phyloP scores from a whole-genome alignment of 768 basidiomycete genomes.

The Leccinum pellstonianum region DNA sequence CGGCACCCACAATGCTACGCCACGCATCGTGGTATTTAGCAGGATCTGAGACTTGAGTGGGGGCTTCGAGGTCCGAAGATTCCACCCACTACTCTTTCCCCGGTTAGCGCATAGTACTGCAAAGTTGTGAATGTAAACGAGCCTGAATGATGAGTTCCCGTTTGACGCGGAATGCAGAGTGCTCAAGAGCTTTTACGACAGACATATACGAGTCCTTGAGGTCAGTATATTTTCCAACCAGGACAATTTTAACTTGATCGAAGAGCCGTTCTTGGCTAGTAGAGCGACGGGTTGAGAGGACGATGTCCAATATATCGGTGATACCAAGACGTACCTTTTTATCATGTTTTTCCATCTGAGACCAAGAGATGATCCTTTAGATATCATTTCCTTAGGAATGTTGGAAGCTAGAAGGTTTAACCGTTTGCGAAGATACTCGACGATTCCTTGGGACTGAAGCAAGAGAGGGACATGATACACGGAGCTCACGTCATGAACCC shows the following conservation, averaged over 20 bases:
- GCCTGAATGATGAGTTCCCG: conserved; percentile 82
- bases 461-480: conserved; percentile 97
- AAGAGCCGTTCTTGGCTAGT: conserved; percentile 89
- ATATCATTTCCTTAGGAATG: conserved; percentile 54
- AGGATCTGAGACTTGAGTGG: conserved; percentile 75
- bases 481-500: conserved; percentile 93
- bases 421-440: conserved; percentile 77
- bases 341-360: conserved; percentile 83
- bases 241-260: conserved; percentile 83
- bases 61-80: conserved; percentile 85
- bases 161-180: conserved; percentile 91
- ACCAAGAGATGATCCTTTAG: conserved; percentile 64
- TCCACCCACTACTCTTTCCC: conserved; percentile 79
- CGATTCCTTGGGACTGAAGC: conserved; percentile 88
- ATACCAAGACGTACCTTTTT: conserved; percentile 52
- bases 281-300: conserved; percentile 4
- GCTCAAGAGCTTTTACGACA: conserved; percentile 94
- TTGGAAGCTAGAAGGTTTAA: conserved; percentile 65
- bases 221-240: conserved; percentile 97
- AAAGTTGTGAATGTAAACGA: conserved; percentile 24
- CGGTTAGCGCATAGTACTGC: conserved; percentile 6
- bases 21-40: conserved; percentile 95
- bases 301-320: neutral
- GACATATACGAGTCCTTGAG: conserved; percentile 99
- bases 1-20: conserved; percentile 86